Conservation (phyloP, 179 eudicot species). For the Camellia oleifera region DNA sequence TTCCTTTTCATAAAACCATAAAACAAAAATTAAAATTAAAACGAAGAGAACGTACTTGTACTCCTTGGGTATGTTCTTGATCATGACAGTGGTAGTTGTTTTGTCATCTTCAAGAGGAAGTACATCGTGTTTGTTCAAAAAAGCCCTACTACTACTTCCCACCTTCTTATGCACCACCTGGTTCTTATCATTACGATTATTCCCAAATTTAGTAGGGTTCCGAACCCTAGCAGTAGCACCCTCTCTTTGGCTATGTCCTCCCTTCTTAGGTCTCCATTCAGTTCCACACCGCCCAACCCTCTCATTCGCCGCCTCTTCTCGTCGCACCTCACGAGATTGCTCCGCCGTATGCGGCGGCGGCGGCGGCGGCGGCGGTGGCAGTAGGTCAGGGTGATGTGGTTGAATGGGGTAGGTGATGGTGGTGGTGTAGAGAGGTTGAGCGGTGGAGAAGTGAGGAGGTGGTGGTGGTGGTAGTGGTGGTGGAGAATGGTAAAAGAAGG, state of each 20-base stretch:
- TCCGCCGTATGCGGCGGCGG: neutral
- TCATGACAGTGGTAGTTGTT: conserved; percentile 50
- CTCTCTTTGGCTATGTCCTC: neutral
- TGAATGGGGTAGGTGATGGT: no score
- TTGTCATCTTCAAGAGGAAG: conserved; percentile 18
- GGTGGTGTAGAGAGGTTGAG: neutral
- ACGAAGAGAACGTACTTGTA: conserved; percentile 21
- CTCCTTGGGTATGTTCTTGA: conserved; percentile 41
- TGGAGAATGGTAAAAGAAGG: neutral
- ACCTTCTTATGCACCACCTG: neutral
- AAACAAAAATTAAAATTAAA: no score
- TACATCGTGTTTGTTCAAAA: conserved; percentile 1
- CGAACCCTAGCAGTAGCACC: neutral
- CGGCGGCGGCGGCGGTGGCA: neutral
- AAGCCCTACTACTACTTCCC: neutral
- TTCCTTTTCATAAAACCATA: no score
- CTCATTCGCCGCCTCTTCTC: neutral
- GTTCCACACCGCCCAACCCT: neutral
- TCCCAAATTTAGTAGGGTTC: neutral
- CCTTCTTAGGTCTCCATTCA: neutral
- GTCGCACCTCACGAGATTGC: neutral
- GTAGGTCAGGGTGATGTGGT: neutral
- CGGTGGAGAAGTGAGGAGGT: neutral
- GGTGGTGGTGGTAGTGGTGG: neutral
- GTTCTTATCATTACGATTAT: neutral